These are phyloP conservation scores for Cajanus cajan DNA, from an alignment of 306 rosid genomes.

Conservation along the genomic window DNA sequence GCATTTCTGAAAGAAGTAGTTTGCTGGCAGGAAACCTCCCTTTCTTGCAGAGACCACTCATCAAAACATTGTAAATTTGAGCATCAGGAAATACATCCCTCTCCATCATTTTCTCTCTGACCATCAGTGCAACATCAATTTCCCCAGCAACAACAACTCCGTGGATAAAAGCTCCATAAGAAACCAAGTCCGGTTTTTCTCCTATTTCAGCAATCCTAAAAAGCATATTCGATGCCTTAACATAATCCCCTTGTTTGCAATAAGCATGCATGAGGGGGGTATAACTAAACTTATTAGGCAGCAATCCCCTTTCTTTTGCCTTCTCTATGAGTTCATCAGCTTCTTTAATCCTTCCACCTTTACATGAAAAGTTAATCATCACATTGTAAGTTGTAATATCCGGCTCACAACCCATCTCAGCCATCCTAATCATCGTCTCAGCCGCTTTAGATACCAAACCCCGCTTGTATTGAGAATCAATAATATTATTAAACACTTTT, in stretches of 20 bases:
- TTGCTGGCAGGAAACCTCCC: slow-evolving; percentile 71
- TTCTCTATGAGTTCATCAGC: slow-evolving; percentile 57
- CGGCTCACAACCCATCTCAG: slow-evolving; percentile 61
- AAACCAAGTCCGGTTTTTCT: slow-evolving; percentile 62
- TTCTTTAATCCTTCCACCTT: slow-evolving; percentile 57
- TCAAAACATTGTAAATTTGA: slow-evolving; percentile 74
- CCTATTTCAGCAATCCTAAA: slow-evolving; percentile 66
- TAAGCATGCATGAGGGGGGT: slow-evolving; percentile 66
- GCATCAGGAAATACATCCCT: slow-evolving; percentile 75
- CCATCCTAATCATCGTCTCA: slow-evolving; percentile 49
- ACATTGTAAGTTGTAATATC: slow-evolving; percentile 70
- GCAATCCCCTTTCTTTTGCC: slow-evolving; percentile 45
- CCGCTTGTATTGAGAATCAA: slow-evolving; percentile 60
- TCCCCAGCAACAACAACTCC: slow-evolving; percentile 65
- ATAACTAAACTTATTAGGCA: slow-evolving; percentile 57
- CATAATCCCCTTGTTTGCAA: slow-evolving; percentile 62
- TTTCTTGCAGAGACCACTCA: slow-evolving; percentile 77
- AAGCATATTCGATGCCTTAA: slow-evolving; percentile 60
- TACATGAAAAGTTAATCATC: slow-evolving; percentile 60
- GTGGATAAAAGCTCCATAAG: slow-evolving; percentile 76
- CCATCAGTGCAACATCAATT: slow-evolving; percentile 60
- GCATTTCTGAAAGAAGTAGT: slow-evolving; percentile 71
- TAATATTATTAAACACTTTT: slow-evolving; percentile 57
- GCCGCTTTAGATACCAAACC: slow-evolving; percentile 42
- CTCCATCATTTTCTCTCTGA: slow-evolving; percentile 66